These are phyloP conservation scores for Sporothrix variecibatus DNA, from an alignment of 2,329 filamentous ascomycete species.

Conservation along the genomic window DNA sequence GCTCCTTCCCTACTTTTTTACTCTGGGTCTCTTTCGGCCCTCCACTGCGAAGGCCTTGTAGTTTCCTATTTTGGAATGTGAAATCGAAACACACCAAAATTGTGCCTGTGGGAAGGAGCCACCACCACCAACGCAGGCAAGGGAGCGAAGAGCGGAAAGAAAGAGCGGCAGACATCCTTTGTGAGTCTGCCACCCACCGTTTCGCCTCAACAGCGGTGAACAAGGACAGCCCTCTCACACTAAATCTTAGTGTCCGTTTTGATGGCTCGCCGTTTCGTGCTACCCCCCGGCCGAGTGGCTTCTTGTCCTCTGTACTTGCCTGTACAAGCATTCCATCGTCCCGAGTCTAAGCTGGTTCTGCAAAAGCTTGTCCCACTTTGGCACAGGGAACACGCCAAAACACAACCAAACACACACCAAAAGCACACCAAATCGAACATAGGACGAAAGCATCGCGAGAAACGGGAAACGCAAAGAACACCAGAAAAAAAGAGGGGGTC, in stretches of 20 bases:
- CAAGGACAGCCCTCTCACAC: neutral
- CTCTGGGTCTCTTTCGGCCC: neutral
- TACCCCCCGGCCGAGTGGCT: neutral
- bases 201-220: constrained; percentile 19
- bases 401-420: neutral
- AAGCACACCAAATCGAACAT: neutral
- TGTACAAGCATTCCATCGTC: neutral
- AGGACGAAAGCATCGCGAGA: constrained; percentile 1
- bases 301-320: neutral
- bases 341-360: constrained; percentile 12
- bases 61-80: constrained; percentile 10
- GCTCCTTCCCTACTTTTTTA: neutral
- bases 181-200: neutral
- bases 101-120: neutral
- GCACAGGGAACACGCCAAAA: neutral
- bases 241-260: neutral
- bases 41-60: neutral
- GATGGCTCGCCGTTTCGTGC: neutral
- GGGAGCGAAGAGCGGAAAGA: neutral
- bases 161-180: neutral
- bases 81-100: constrained; percentile 9
- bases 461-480: neutral
- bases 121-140: neutral
- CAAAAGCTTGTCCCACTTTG: constrained; percentile 16
- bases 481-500: neutral